Percentiles rank a stretch among this genome's conserved stretches.
Evolutionary conservation across 768 basidiomycete genomes (phyloP).

Genomic region (Leucocoprinus leucothites): DNA sequence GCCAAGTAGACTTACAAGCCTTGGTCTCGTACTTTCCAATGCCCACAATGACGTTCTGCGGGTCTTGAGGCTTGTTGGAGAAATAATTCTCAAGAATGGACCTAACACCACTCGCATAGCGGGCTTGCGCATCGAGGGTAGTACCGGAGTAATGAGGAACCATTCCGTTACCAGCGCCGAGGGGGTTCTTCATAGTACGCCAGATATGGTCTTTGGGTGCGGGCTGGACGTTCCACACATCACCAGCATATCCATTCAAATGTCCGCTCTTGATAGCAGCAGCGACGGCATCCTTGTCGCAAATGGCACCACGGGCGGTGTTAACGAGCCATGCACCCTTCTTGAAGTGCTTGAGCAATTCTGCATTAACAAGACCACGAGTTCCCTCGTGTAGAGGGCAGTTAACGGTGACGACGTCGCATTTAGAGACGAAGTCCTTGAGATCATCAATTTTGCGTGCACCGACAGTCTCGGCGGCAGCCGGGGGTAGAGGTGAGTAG

Average conservation of each 20-base stretch:
- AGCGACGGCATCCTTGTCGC: conserved; percentile 78
- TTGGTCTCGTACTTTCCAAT: conserved; percentile 52
- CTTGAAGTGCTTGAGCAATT: conserved; percentile 86
- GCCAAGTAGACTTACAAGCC: conserved; percentile 38
- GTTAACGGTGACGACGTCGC: conserved; percentile 85
- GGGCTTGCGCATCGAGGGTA: conserved; percentile 84
- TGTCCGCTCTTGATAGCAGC: conserved; percentile 76
- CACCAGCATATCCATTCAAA: conserved; percentile 59
- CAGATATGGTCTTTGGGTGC: conserved; percentile 84
- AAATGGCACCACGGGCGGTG: conserved; percentile 91
- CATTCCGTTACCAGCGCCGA: conserved; percentile 87
- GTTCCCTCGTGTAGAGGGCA: conserved; percentile 87
- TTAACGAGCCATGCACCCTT: conserved; percentile 92
- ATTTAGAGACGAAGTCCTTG: conserved; percentile 57
- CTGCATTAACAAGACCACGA: conserved; percentile 73
- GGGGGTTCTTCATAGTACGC: conserved; percentile 78
- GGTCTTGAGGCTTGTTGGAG: conserved; percentile 60
- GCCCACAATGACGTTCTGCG: conserved; percentile 79
- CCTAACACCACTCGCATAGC: conserved; percentile 75
- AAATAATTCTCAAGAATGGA: conserved; percentile 74
- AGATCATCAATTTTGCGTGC: conserved; percentile 78
- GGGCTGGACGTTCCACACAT: conserved; percentile 89
- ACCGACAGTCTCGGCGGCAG: conserved; percentile 62
- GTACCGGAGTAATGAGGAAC: conserved; percentile 87
- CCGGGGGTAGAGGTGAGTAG: conserved; percentile 66